Evolutionary conservation across 805 yeast species (phyloP), one percentile per base, ranked within the genome.

Genomic region (Priceomyces castillae): DNA sequence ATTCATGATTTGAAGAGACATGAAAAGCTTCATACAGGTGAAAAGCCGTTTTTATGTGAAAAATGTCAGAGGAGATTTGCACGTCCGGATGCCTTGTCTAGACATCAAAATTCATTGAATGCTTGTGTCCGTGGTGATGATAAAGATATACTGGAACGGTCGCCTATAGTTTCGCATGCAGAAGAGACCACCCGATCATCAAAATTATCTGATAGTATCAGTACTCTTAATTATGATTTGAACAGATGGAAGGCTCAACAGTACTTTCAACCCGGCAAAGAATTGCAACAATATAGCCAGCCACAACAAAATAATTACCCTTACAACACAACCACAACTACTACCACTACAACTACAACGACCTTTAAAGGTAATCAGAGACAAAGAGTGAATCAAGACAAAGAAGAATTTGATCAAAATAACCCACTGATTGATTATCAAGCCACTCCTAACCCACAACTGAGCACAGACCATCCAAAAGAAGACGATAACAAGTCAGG

Each of bases 1-100:
- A 74, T 80, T 23, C 90, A 86, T 59, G 95, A 87, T 59, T 69
- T 87, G 54, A 84, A 81, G 54, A 73, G 95, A 41, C 95, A 86
- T 55, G 78, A 77, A 44, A 83, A 83, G 60, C 69, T 83, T 28
- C 95, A 86, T 56, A 77, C 89, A 0, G 92, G 92, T 17, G 88
- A 80, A 50, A 81, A 77, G 57, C 90, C 92, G 1, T 81, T 66
- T 57, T 62, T 58, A 34, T 86, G 95, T 58, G 64, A 64, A 15
- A 67, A 68, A 37, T 86, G 95, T 64, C 76, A 76, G 12, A 71
- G 84, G 37, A 65, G 71, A 34, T 86, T 86, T 63, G 86, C 92
- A 1, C 66, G 95, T 26, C 80, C 82, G 1, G 95, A 86, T 61
- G 90, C 95, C 0, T 68, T 86, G 20, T 74, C 81, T 3, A 69